A percentile compares a stretch with the other conserved stretches of the same genome.
Evolutionary conservation across 345 rosid genomes (phyloP).

Genomic region (Hibiscus tridactylites): DNA sequence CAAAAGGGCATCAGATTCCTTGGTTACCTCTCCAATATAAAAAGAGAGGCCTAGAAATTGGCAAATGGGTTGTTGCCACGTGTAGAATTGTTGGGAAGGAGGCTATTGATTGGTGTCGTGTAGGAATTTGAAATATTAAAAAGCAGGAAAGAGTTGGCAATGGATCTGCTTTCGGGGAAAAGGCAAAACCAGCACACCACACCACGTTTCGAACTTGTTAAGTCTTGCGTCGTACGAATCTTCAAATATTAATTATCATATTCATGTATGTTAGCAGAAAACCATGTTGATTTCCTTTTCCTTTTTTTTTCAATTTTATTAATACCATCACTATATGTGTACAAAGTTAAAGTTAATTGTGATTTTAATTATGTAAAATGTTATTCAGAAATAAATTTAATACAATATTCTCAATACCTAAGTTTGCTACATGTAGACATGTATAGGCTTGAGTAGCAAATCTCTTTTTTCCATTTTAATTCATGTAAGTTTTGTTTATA

Average conservation of each 20-base stretch:
- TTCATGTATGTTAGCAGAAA: not conserved
- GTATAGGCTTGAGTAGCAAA: too few relatives aligned
- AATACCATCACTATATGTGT: too few relatives aligned
- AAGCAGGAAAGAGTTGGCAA: not conserved
- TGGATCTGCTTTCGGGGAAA: constrained; percentile 14
- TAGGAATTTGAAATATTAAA: not conserved
- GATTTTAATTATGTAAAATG: too few relatives aligned
- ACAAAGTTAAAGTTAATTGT: too few relatives aligned
- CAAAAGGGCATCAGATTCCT: constrained; percentile 25
- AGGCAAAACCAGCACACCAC: constrained; percentile 22
- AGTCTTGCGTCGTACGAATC: not conserved
- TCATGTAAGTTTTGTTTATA: too few relatives aligned
- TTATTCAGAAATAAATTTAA: too few relatives aligned
- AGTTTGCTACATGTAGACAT: too few relatives aligned
- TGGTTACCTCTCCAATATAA: constrained; percentile 11
- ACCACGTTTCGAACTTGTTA: too few relatives aligned
- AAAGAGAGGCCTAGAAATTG: constrained; percentile 16
- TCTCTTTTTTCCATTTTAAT: too few relatives aligned
- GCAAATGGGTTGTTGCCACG: constrained; percentile 29
- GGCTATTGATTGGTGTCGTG: constrained; percentile 1
- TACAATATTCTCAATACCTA: too few relatives aligned
- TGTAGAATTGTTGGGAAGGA: not conserved
- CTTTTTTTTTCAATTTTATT: not conserved
- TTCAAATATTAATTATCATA: not conserved
- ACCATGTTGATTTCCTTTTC: not conserved